phyloP scores from a whole-genome alignment of 805 yeast species.

The Pichia exigua region DNA sequence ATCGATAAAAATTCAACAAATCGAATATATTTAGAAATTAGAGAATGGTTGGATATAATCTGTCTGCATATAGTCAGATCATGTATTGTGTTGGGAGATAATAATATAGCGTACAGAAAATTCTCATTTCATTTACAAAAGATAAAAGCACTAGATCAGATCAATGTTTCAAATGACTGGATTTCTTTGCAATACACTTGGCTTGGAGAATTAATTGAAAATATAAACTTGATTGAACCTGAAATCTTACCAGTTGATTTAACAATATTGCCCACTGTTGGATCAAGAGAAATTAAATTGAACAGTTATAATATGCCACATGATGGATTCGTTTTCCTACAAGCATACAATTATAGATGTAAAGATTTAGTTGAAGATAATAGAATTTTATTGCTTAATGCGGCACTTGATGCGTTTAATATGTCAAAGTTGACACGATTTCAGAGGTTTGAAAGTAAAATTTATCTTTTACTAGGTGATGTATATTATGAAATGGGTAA shows the following conservation, averaged over 20 bases:
- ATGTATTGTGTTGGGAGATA: slow-evolving; percentile 50
- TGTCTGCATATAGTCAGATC: slow-evolving; percentile 58
- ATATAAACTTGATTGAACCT: slow-evolving; percentile 18
- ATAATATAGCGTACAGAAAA: slow-evolving; percentile 52
- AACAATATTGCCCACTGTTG: slow-evolving; percentile 26
- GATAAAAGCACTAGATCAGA: slow-evolving; percentile 24
- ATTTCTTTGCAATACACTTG: slow-evolving; percentile 53
- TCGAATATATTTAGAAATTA: slow-evolving; percentile 35
- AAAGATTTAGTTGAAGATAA: slow-evolving; percentile 2
- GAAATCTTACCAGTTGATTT: slow-evolving; percentile 31
- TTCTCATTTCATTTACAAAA: slow-evolving; percentile 57
- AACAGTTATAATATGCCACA: slow-evolving; percentile 32
- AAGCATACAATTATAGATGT: slow-evolving; percentile 22
- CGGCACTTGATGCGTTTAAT: slow-evolving; percentile 30
- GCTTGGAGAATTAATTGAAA: slow-evolving; percentile 50
- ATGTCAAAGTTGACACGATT: slow-evolving; percentile 29
- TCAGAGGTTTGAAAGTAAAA: slow-evolving; percentile 33
- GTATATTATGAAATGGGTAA: slow-evolving; percentile 29
- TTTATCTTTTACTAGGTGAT: slow-evolving; percentile 47
- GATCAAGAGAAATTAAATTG: slow-evolving; percentile 6
- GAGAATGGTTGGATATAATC: slow-evolving; percentile 48
- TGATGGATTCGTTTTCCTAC: slow-evolving; percentile 35
- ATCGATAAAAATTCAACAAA: slow-evolving; percentile 15
- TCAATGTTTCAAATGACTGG: slow-evolving; percentile 36
- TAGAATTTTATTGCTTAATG: slow-evolving; percentile 26